Percentiles rank a stretch among this genome's conserved stretches.
phyloP scores from a whole-genome alignment of 1,284 basidiomycete genomes.

The Singerocomus inundabilis region DNA sequence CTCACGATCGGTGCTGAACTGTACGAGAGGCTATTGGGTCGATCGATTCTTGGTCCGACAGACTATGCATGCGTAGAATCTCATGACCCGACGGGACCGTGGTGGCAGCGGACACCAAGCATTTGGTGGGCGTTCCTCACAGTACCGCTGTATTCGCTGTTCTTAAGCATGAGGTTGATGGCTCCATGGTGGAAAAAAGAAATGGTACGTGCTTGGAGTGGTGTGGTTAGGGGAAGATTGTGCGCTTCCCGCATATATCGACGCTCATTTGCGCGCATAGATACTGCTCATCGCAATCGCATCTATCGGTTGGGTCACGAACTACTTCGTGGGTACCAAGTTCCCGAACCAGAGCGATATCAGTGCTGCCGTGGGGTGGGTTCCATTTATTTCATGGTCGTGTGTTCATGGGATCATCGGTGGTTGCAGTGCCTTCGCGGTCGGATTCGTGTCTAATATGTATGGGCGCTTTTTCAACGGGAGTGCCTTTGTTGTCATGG shows the following conservation, averaged over 20 bases:
- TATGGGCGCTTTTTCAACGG: too few relatives aligned
- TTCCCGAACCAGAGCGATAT: conserved; percentile 75
- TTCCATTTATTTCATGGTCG: conserved; percentile 9
- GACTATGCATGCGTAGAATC: conserved; percentile 60
- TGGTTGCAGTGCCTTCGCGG: conserved; percentile 64
- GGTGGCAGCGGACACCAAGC: conserved; percentile 59
- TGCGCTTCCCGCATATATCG: not conserved
- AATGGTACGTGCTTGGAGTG: conserved; percentile 43
- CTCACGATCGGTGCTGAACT: conserved; percentile 75
- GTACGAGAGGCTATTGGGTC: conserved; percentile 56
- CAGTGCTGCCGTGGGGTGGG: conserved; percentile 65
- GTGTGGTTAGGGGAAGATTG: not conserved
- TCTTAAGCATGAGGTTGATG: conserved; percentile 76
- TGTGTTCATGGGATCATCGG: not conserved
- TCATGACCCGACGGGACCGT: conserved; percentile 52
- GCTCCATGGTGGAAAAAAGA: conserved; percentile 74
- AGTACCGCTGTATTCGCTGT: conserved; percentile 75
- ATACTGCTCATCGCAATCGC: conserved; percentile 62
- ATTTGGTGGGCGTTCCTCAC: conserved; percentile 73
- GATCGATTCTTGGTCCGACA: conserved; percentile 47
- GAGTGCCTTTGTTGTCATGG: conserved; percentile 80
- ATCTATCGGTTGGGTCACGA: conserved; percentile 76
- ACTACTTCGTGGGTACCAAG: conserved; percentile 66
- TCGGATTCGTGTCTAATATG: conserved; percentile 80
- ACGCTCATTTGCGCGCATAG: conserved; percentile 38